Evolutionary conservation across 768 basidiomycete species (phyloP).

Genomic region (Hebeloma cylindrosporum): DNA sequence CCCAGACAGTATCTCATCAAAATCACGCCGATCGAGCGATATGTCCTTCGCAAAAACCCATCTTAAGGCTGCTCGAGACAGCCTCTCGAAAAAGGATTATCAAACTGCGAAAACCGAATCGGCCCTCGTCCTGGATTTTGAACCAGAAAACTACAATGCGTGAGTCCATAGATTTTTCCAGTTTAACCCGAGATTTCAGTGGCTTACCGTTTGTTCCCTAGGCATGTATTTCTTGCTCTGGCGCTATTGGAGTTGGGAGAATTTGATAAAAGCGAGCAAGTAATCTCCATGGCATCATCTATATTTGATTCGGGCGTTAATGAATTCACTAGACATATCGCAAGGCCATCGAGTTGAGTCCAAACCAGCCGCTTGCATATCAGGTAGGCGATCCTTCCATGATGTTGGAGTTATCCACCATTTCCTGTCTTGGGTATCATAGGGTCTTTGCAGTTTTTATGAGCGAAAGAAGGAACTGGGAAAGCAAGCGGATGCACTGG

Average conservation of each 20-base stretch:
- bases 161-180: constrained; percentile 40
- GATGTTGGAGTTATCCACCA: constrained; percentile 2
- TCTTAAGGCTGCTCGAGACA: constrained; percentile 78
- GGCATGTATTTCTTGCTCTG: constrained; percentile 84
- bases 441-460: constrained; percentile 69
- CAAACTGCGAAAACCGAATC: constrained; percentile 65
- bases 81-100: constrained; percentile 75
- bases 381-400: constrained; percentile 54
- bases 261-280: constrained; percentile 79
- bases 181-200: background rate
- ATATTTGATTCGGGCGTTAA: constrained; percentile 2
- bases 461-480: constrained; percentile 64
- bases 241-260: constrained; percentile 76
- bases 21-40: background rate
- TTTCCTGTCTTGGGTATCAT: constrained; percentile 55
- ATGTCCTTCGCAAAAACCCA: constrained; percentile 65
- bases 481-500: constrained; percentile 51
- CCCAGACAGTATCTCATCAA: no score
- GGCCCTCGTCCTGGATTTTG: constrained; percentile 65
- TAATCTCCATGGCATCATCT: constrained; percentile 38
- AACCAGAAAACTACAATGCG: constrained; percentile 87
- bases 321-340: constrained; percentile 59
- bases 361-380: constrained; percentile 76
- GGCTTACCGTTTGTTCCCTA: constrained; percentile 30
- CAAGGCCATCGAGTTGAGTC: constrained; percentile 70